Evolutionary conservation across 75 land plant species (phyloP).

Genomic region (Chamaecyparis obtusa): DNA sequence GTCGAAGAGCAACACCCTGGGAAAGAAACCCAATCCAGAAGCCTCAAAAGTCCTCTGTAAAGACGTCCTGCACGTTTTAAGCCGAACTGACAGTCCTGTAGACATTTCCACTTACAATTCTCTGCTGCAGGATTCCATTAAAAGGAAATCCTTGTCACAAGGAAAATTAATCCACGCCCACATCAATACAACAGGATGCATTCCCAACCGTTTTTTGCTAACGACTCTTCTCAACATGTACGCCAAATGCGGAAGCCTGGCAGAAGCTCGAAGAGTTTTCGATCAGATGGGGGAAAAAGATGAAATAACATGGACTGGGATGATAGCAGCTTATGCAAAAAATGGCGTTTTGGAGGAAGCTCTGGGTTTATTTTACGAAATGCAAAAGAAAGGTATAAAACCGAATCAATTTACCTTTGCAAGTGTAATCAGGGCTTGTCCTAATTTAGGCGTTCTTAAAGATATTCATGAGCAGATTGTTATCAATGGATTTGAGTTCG

Average conservation of each 20-base stretch:
- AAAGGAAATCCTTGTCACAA: background rate
- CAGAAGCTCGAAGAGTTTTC: slow-evolving; percentile 5
- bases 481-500: background rate
- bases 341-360: slow-evolving; percentile 1
- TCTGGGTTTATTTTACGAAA: background rate
- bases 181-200: background rate
- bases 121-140: background rate
- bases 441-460: background rate
- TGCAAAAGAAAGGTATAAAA: background rate
- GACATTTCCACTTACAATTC: background rate
- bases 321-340: slow-evolving; percentile 3
- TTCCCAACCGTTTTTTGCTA: background rate
- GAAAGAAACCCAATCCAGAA: background rate
- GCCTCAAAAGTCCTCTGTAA: background rate
- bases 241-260: slow-evolving; percentile 9
- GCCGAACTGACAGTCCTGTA: background rate
- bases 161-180: slow-evolving; percentile 6
- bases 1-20: too few relatives aligned
- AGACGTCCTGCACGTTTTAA: background rate
- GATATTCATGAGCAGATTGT: background rate
- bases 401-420: background rate
- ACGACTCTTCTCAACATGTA: slow-evolving; percentile 11
- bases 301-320: slow-evolving; percentile 8
- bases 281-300: slow-evolving; percentile 1
- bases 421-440: slow-evolving; percentile 1